These are phyloP conservation scores for Panus rudis DNA, from an alignment of 768 basidiomycete genomes.

Conservation along the genomic window DNA sequence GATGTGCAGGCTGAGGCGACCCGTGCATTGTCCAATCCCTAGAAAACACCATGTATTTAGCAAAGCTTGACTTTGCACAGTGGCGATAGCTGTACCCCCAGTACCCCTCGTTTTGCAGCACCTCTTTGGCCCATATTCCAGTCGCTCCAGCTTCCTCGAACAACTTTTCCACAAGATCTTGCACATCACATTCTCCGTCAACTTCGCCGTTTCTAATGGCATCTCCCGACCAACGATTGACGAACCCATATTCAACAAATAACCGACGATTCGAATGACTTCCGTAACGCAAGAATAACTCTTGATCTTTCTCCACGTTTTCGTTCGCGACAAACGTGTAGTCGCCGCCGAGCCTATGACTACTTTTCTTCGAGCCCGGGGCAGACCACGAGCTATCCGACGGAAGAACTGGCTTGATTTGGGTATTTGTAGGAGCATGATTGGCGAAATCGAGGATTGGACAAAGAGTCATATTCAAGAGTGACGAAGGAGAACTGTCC, in stretches of 20 bases:
- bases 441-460: slow-evolving; percentile 92
- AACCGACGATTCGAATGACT: slow-evolving; percentile 68
- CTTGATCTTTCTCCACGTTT: slow-evolving; percentile 43
- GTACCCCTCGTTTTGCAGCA: slow-evolving; percentile 61
- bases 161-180: slow-evolving; percentile 41
- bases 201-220: slow-evolving; percentile 21
- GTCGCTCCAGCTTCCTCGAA: slow-evolving; percentile 37
- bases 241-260: slow-evolving; percentile 90
- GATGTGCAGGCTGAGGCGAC: slow-evolving; percentile 53
- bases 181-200: slow-evolving; percentile 57
- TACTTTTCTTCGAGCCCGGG: slow-evolving; percentile 23
- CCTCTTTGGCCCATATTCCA: slow-evolving; percentile 41
- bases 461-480: slow-evolving; percentile 79
- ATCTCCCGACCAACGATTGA: slow-evolving; percentile 32
- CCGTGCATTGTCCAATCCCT: slow-evolving; percentile 80
- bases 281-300: slow-evolving; percentile 78
- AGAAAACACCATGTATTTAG: slow-evolving; percentile 1
- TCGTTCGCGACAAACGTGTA: slow-evolving; percentile 45
- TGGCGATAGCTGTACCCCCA: slow-evolving; percentile 59
- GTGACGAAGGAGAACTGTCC: slow-evolving; percentile 38
- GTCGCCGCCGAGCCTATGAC: slow-evolving; percentile 33
- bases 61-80: background rate
- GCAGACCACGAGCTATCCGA: slow-evolving; percentile 7
- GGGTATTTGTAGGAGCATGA: slow-evolving; percentile 41
- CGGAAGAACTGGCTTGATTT: slow-evolving; percentile 34